Evolutionary conservation across 495 filamentous ascomycete species (phyloP).

Genomic region (Peziza echinospora): DNA sequence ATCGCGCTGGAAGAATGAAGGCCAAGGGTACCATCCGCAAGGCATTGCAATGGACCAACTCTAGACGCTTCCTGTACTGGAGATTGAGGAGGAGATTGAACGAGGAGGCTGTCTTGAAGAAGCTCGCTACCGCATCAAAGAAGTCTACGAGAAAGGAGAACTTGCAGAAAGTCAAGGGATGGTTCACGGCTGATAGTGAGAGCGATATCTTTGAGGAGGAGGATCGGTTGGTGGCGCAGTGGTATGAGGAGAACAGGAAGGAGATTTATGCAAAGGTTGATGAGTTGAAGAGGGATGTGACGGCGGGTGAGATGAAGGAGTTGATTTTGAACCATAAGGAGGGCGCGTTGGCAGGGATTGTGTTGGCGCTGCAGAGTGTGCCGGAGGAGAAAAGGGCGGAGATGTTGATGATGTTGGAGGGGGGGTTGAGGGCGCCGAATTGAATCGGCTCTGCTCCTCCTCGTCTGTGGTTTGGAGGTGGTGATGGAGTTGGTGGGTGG

Average conservation of each 20-base stretch:
- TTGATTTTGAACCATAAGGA: not conserved
- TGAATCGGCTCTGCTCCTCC: too few relatives aligned
- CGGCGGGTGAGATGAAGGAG: conserved; percentile 1
- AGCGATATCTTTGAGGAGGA: conserved; percentile 37
- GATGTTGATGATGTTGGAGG: not conserved
- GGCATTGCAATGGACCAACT: conserved; percentile 63
- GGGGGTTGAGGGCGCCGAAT: not conserved
- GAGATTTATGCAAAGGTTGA: conserved; percentile 58
- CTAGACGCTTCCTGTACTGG: conserved; percentile 99
- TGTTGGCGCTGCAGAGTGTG: not conserved
- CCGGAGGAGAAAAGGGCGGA: not conserved
- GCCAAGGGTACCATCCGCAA: conserved; percentile 86
- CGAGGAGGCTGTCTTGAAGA: conserved; percentile 85
- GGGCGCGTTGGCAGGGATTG: not conserved
- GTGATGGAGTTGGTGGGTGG: too few relatives aligned
- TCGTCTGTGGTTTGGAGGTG: too few relatives aligned
- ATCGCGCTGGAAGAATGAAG: conserved; percentile 91
- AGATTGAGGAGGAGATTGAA: conserved; percentile 89
- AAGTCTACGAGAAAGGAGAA: conserved; percentile 24
- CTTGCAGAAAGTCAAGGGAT: conserved; percentile 16
- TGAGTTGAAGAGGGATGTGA: conserved; percentile 43
- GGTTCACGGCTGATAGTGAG: conserved; percentile 14
- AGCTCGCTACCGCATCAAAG: conserved; percentile 40
- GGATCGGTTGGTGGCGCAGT: conserved; percentile 68
- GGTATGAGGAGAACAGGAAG: conserved; percentile 95